Base-by-base conservation (phyloP, 2,329 filamentous ascomycete species). In the Cylindrodendrum hubeiense region DNA sequence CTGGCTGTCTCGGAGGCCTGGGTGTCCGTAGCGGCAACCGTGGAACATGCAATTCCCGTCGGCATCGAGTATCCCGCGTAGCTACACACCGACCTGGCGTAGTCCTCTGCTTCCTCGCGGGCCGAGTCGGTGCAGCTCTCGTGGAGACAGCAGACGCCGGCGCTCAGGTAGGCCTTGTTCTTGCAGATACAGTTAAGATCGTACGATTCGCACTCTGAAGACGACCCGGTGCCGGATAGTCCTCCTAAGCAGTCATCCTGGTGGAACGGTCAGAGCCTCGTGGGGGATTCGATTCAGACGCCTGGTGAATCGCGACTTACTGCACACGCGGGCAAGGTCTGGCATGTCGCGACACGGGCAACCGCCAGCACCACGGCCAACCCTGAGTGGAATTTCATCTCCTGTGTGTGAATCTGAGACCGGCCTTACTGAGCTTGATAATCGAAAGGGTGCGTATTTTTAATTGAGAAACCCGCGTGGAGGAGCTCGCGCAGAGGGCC, bases 121-220 rank as follows among this genome's bases (percentile, higher is more conserved):
- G 56, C 63, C n/a, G 12, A 22, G 34, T 61, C 52, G 51, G 50
- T 51, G 30, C 63, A 65, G 26, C 61, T 17, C 2, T 65, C 34
- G 28, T 61, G 33, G 10, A 65, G 51, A 6, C 63, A 65, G 63
- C 63, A 65, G 9, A 57, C 44, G 17, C 37, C 56, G 8, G 6
- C 12, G 28, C 52, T 22, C 10, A 61, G 57, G n/a, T 24, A 13
- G 1, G 33, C 15, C 22, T 52, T 57, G 57, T 49, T 57, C 3
- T 50, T 57, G 51, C 63, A 65, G 10, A 52, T 19, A 30, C 63
- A 65, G 21, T 46, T 37, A 51, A 51, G 30, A 28, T 65, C 63
- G 44, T 56, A 52, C n/a, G 52, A 13, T 57, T 57, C 43, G 46
- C 63, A 61, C 22, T 5, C 3, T 4, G 56, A 39, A 12, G 24